Base-by-base conservation (phyloP, 2,329 filamentous ascomycete species). In the Dothideomycetes sp. region DNA sequence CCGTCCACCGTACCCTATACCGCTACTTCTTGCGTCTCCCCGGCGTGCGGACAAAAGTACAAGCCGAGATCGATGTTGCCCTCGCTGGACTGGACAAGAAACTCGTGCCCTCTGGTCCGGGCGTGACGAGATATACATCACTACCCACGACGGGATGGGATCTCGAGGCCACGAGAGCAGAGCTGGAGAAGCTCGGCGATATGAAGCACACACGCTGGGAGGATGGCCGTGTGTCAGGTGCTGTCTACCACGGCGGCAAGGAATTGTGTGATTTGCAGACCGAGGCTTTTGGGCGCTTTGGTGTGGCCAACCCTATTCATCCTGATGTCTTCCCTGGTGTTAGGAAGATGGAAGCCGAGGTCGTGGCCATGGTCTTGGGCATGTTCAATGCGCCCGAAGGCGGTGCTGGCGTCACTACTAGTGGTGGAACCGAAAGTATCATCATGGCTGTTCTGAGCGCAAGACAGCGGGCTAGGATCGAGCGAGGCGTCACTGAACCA, bases 181-280 rank as follows among this genome's bases (percentile, higher is more conserved):
- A 95, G 68, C 73, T 98, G 45, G 75, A 80, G 44, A 75, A 77
- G 49, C 69, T 98, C 49, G 79, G 81, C 12, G 78, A 72, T 36
- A 84, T 98, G 83, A 81, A 95, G 53, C 91, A 96, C 63, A 94
- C 88, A 2, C 76, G 83, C 48, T 98, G 91, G 91, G 91, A 98
- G 63, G 89, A 96, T 60, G 91, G 91, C 7, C 81, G 77, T 48
- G 91, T 98, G 40, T 93, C 84, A 31, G 91, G 91, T 19, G 89
- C 91, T 19, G 91, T 98, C 24, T 98, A 98, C 58, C 89, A 96
- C 57, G 91, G 91, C 48, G 91, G 91, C 38, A 75, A 84, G 30
- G 79, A 82, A 33, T 65, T 98, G 50, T 64, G 91, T 45, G 76
- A 81, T 54, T 68, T 98, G 30, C 91, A 98, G 66, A 84, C 84